phyloP scores from a whole-genome alignment of 345 rosid genomes.

The Firmiana major region DNA sequence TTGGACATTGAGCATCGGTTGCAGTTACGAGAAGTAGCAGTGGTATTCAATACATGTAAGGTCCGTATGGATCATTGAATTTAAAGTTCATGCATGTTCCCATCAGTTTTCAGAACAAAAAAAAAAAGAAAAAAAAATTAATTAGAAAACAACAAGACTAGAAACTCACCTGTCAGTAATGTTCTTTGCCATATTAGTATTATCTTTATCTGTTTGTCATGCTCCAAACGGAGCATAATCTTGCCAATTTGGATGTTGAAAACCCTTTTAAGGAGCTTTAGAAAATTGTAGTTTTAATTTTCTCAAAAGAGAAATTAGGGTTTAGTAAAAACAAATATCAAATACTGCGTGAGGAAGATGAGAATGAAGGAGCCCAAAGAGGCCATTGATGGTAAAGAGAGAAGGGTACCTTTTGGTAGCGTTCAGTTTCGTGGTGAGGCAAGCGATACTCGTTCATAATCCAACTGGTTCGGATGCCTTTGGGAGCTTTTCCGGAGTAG shows the following conservation, averaged over 20 bases:
- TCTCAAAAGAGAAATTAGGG: conserved; percentile 5
- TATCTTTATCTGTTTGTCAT: background rate
- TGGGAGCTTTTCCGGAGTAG: conserved; percentile 98
- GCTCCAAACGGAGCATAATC: too few species aligned
- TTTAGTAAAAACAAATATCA: background rate
- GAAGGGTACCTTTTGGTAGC: conserved; percentile 73
- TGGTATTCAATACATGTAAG: conserved; percentile 1
- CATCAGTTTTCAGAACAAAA: background rate
- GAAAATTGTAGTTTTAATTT: background rate
- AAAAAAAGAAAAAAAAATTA: background rate
- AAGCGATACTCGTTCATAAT: conserved; percentile 99
- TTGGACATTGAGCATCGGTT: conserved; percentile 1
- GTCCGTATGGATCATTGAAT: background rate
- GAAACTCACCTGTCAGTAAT: background rate
- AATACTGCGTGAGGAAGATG: background rate
- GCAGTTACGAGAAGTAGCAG: background rate
- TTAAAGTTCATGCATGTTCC: background rate
- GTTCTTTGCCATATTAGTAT: too few species aligned
- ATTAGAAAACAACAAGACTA: background rate
- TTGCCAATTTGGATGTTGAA: too few species aligned
- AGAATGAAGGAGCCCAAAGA: background rate
- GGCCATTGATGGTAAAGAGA: background rate
- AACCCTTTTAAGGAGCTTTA: background rate
- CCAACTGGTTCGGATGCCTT: conserved; percentile 96
- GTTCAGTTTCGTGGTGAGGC: conserved; percentile 92